Percentiles rank a stretch among this genome's conserved stretches.
phyloP scores from a whole-genome alignment of 2,329 filamentous ascomycete genomes.

The Aspergillus pseudoglaucus region DNA sequence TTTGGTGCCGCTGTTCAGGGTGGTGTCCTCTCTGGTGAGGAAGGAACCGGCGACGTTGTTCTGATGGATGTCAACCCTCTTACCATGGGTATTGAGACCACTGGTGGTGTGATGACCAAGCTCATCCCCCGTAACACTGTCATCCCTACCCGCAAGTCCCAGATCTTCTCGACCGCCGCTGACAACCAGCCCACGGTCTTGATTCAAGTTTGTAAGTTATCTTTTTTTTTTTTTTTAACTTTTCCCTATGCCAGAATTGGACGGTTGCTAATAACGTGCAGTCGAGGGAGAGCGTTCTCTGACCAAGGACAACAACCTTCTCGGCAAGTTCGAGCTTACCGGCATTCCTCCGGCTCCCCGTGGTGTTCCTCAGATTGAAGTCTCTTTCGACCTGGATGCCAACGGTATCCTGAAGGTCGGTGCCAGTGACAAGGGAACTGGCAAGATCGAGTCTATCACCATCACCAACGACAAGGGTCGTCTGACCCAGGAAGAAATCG shows the following conservation, averaged over 20 bases:
- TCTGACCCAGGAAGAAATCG: conserved; percentile 92
- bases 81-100: conserved; percentile 95
- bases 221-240: neutral
- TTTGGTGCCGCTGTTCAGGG: conserved; percentile 96
- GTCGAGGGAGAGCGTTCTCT: conserved; percentile 83
- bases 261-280: conserved; percentile 17
- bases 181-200: conserved; percentile 94
- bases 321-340: conserved; percentile 97
- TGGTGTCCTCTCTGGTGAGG: conserved; percentile 87
- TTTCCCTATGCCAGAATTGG: neutral
- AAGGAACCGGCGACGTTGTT: conserved; percentile 70
- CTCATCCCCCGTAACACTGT: conserved; percentile 90
- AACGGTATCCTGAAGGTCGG: conserved; percentile 98
- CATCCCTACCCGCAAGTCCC: conserved; percentile 92
- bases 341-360: conserved; percentile 91
- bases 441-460: conserved; percentile 94
- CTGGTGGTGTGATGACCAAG: conserved; percentile 96
- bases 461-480: conserved; percentile 99
- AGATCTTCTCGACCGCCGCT: conserved; percentile 95
- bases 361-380: conserved; percentile 96
- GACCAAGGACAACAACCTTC: conserved; percentile 94
- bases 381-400: conserved; percentile 94
- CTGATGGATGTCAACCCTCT: conserved; percentile 97
- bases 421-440: conserved; percentile 94
- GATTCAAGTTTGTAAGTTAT: conserved; percentile 70